Evolutionary conservation across 805 yeast species (phyloP).

Genomic region (Kuraishia borneana): DNA sequence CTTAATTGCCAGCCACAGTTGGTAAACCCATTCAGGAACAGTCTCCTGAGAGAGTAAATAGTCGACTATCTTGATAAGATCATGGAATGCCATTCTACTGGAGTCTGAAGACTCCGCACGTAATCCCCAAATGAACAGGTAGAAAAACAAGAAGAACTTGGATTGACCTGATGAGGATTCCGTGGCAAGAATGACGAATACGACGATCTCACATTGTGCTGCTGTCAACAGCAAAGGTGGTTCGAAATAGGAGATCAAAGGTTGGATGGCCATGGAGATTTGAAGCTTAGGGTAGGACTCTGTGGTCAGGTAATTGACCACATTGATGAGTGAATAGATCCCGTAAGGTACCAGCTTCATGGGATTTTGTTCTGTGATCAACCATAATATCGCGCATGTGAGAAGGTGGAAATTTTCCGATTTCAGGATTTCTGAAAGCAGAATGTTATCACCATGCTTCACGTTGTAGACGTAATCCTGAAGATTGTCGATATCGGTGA

Average conservation of each 20-base stretch:
- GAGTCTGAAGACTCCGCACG: conserved; percentile 26
- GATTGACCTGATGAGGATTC: conserved; percentile 16
- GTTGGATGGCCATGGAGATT: conserved; percentile 21
- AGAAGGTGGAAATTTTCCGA: conserved; percentile 30
- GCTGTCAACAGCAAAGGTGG: conserved; percentile 24
- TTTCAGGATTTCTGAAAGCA: conserved; percentile 23
- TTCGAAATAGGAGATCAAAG: conserved; percentile 25
- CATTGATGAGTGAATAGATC: conserved; percentile 27
- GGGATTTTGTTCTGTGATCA: conserved; percentile 18
- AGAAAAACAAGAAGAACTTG: conserved; percentile 21
- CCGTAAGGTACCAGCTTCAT: conserved; percentile 27
- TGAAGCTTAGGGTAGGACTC: conserved; percentile 21
- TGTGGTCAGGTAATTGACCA: conserved; percentile 18
- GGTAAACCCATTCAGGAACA: conserved; percentile 4
- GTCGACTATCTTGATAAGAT: conserved; percentile 12
- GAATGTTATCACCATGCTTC: conserved; percentile 6
- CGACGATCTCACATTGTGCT: conserved; percentile 25
- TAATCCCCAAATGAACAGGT: conserved; percentile 23
- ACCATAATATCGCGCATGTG: conserved; percentile 25
- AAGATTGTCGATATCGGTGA: conserved; percentile 4
- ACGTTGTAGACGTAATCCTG: background rate
- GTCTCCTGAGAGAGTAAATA: conserved; percentile 8
- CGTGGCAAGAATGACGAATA: conserved; percentile 15
- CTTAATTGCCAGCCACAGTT: background rate
- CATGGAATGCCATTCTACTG: conserved; percentile 17